Base-by-base conservation (phyloP, 805 yeast species). In the Candida michaelii region DNA sequence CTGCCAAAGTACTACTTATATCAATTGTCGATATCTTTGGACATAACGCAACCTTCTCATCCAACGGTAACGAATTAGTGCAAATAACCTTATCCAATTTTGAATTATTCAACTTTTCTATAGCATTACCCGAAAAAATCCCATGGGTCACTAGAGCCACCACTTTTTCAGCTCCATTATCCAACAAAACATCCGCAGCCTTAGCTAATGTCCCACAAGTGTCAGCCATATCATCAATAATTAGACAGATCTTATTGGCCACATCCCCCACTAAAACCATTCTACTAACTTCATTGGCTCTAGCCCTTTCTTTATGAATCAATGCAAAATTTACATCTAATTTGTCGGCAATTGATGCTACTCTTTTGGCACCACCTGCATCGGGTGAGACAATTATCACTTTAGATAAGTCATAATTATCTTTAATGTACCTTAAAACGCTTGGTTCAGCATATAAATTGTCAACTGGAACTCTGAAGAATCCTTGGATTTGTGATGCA, bases 181-280 rank as follows among this genome's bases (percentile, higher is more conserved):
- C 82, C 45, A 85, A 59, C 42, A 86, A 68, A 11, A 83, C 79
- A 49, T 86, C 91, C 16, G 89, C 87, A 29, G 93, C 93, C 63
- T 85, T 86, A 41, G 83, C 86, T 49, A 86, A 67, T 14, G 95
- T 86, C 48, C 93, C 95, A 67, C 95, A 86, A 15, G 95, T 86
- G 60, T 86, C 95, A 35, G 93, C 93, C 89, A 86, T 86, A 62
- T 86, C 95, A 65, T 86, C 95, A 34, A 86, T 87, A 53, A 86
- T 78, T 42, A 86, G 71, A 68, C 93, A 86, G 38, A 80, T 73
- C 62, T 85, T 85, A 46, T 78, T 83, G 2, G 82, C 67, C 27
- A 86, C 95, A 66, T 86, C 93, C 57, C 95, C 95, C 39, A 86
- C 95, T 40, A 86, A 71, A 16, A 85, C 90, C 95, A 86, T 86